Conservation (phyloP, 2,329 filamentous ascomycete species). For the Pseudocercospora eumusae region DNA sequence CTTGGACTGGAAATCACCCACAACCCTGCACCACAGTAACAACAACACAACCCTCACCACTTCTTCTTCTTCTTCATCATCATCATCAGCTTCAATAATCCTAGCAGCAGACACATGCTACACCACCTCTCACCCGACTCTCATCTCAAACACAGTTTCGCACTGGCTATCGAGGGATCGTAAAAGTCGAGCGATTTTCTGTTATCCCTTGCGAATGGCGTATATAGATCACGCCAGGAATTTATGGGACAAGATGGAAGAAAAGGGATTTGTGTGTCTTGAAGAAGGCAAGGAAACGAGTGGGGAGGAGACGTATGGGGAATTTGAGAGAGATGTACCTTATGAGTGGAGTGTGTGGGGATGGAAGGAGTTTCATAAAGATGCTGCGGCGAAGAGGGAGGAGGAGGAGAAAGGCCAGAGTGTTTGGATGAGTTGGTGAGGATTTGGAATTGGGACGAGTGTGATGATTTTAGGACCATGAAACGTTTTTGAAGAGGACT, state of each 20-base stretch:
- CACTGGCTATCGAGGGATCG: conserved; percentile 40
- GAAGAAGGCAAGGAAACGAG: conserved; percentile 39
- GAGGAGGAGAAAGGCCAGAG: conserved; percentile 8
- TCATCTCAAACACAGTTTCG: conserved; percentile 42
- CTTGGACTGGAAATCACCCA: conserved; percentile 45
- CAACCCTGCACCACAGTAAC: conserved; percentile 15
- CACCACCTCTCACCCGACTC: conserved; percentile 44
- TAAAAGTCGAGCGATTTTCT: conserved; percentile 42
- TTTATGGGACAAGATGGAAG: conserved; percentile 45
- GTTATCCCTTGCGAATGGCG: conserved; percentile 44
- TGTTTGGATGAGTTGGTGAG: conserved; percentile 4
- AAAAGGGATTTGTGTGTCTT: conserved; percentile 41
- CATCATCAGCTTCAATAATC: conserved; percentile 41
- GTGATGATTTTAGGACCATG: neutral
- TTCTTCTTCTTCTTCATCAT: conserved; percentile 12
- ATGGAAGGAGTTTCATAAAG: conserved; percentile 37
- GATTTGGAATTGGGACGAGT: neutral
- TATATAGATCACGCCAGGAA: conserved; percentile 49
- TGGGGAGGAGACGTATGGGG: conserved; percentile 39
- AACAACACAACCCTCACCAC: conserved; percentile 13
- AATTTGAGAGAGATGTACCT: conserved; percentile 37
- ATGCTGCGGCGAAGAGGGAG: conserved; percentile 11
- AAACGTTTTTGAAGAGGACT: neutral
- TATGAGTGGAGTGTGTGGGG: conserved; percentile 45
- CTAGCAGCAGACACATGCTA: conserved; percentile 49